Base-by-base conservation (phyloP, 495 filamentous ascomycete species). In the Penicillium subrubescens region DNA sequence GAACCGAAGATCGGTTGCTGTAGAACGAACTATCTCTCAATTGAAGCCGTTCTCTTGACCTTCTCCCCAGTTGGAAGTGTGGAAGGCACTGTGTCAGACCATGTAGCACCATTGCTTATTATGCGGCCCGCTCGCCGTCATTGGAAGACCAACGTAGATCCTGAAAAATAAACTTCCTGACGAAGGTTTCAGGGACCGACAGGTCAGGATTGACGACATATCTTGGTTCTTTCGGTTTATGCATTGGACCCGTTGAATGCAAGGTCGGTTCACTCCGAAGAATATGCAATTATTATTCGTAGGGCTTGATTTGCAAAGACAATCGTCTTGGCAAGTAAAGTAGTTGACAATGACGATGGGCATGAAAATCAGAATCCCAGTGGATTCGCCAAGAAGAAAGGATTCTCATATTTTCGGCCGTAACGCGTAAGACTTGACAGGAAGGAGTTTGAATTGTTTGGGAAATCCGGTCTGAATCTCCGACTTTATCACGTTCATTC, bases 391-490 rank as follows among this genome's bases (percentile, higher is more conserved):
- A 48, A 48, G 48, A 27, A 19, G 23, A 11, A 17, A 19, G 29
- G n/a, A 15, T 23, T 15, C 23, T 67, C 61, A 66, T 31, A 31
- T 41, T 37, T 69, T 67, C 4, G 76, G 76, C 25, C 81, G 76
- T 64, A 94, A 71, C 0, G 89, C 91, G 74, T 91, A 94, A 69
- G 87, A 89, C 59, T 86, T 82, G 21, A 94, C 90, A 19, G 90
- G 88, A 59, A 87, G 84, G 10, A 93, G 73, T 44, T 83, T 82
- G 31, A 92, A 78, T 53, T 81, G 79, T 55, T 82, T 80, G 1
- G 89, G 88, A 56, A 93, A 87, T 0, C 91, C 93, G 46, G 82
- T 87, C 76, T 97, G 93, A 57, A 93, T 60, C 72, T 97, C 92
- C 14, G 86, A 87, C 71, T 80, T 86, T 57, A 92, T 76, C 33